Conservation (phyloP, 495 filamentous ascomycete species). For the Aspergillus baeticus region DNA sequence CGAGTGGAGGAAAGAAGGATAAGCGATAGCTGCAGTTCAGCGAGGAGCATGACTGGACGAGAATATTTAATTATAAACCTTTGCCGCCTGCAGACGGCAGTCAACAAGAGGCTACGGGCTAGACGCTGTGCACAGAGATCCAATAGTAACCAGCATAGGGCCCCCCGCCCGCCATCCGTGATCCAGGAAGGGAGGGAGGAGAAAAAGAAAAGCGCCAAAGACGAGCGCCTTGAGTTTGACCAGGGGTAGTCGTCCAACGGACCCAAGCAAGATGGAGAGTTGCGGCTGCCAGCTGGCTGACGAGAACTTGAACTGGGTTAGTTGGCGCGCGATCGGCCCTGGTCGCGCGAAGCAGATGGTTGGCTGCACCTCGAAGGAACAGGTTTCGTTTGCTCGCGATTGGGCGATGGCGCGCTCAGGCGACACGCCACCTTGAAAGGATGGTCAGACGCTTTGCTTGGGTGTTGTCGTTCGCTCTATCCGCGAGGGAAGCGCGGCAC, state of each 20-base stretch:
- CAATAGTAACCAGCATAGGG: constrained; percentile 10
- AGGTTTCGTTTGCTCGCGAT: constrained; percentile 15
- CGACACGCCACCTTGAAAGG: constrained; percentile 26
- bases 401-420: constrained; percentile 36
- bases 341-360: constrained; percentile 33
- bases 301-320: constrained; percentile 21
- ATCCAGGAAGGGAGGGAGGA: constrained; percentile 6
- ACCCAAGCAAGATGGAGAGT: constrained; percentile 11
- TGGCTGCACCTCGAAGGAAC: constrained; percentile 16
- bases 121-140: constrained; percentile 11
- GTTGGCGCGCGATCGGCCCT: constrained; percentile 49
- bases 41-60: constrained; percentile 18
- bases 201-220: constrained; percentile 16
- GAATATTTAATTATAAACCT: constrained; percentile 17
- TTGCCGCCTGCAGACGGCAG: constrained; percentile 19
- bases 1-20: constrained; percentile 17
- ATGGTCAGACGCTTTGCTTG: constrained; percentile 18
- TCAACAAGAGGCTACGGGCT: constrained; percentile 14
- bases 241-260: constrained; percentile 8
- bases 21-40: constrained; percentile 20
- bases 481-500: constrained; percentile 31
- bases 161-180: neutral
- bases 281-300: constrained; percentile 29
- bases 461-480: constrained; percentile 9
- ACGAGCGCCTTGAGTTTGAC: constrained; percentile 11